Percentiles rank a stretch among this genome's conserved stretches.
phyloP scores from a whole-genome alignment of 768 basidiomycete genomes.

The Calvatia gigantea region DNA sequence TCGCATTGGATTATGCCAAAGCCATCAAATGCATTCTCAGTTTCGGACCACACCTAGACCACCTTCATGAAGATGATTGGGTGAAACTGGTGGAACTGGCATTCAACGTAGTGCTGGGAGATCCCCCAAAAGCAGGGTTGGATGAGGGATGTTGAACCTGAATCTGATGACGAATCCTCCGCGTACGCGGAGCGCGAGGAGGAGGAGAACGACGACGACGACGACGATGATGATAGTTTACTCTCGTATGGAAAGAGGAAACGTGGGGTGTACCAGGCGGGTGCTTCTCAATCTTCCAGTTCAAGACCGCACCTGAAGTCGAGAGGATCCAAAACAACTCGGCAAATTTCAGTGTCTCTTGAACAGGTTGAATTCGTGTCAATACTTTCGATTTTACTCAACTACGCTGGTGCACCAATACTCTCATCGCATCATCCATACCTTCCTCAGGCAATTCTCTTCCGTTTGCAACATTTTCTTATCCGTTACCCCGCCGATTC shows the following conservation, averaged over 20 bases:
- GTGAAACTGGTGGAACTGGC: constrained; percentile 59
- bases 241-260: constrained; percentile 35
- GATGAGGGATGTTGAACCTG: constrained; percentile 27
- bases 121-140: constrained; percentile 38
- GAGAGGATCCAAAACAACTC: constrained; percentile 18
- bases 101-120: constrained; percentile 76
- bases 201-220: constrained; percentile 29
- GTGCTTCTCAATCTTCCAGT: constrained; percentile 17
- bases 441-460: constrained; percentile 52
- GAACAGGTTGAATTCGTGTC: constrained; percentile 74
- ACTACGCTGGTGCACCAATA: constrained; percentile 56
- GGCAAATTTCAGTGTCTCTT: constrained; percentile 32
- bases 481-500: constrained; percentile 66
- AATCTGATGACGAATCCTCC: constrained; percentile 28
- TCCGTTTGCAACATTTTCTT: constrained; percentile 51
- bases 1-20: constrained; percentile 82
- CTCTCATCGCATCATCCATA: constrained; percentile 32
- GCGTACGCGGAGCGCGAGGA: constrained; percentile 28
- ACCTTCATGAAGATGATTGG: constrained; percentile 66
- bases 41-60: constrained; percentile 76
- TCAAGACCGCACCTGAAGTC: constrained; percentile 17
- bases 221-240: constrained; percentile 20
- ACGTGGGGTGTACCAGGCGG: constrained; percentile 22
- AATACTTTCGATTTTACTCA: constrained; percentile 57
- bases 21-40: constrained; percentile 61